Base-by-base conservation (phyloP, 2,329 filamentous ascomycete species). In the Ascochyta pisi region DNA sequence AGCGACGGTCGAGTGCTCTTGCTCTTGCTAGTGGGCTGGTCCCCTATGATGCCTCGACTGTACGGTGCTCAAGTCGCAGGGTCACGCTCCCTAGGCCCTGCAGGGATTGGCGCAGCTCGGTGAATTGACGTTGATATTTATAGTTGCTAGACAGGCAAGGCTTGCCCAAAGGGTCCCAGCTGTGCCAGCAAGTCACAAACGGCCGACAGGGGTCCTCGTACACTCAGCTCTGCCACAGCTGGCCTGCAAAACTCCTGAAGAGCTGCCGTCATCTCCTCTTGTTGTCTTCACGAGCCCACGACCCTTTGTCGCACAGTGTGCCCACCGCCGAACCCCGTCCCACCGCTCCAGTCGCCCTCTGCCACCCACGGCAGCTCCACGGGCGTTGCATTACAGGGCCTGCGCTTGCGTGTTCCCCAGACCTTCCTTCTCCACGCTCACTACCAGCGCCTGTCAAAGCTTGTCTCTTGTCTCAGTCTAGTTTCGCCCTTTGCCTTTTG, bases 201-300 rank as follows among this genome's bases (percentile, higher is more conserved):
- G 52, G 52, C 31, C 42, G 52, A 53, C 47, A 62, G 56, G 51
- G 49, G 52, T 60, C 54, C 53, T 61, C 46, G 58, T 58, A 57
- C 60, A 52, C 50, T 63, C 62, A 65, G 60, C 60, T 63, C 60
- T 60, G 59, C 59, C 57, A 56, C 53, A 58, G 54, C 55, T 57
- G 58, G 47, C 49, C 53, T 57, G 59, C 55, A 62, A 63, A 61
- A 54, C 55, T 55, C 55, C 56, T 60, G 54, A 60, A 54, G 55
- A 52, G 50, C 47, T 54, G 40, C 55, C 45, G 12, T 46, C 42
- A 26, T 45, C 46, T 50, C 58, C 22, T 46, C 26, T 26, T 51
- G 19, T 23, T 45, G 23, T 54, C 49, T 53, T 31, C 35, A 49
- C 29, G 12, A 31, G 12, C 49, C 48, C 49, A 44, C 55, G 54